Evolutionary conservation across 768 basidiomycete genomes (phyloP).

Genomic region (Boletellus ananiceps): DNA sequence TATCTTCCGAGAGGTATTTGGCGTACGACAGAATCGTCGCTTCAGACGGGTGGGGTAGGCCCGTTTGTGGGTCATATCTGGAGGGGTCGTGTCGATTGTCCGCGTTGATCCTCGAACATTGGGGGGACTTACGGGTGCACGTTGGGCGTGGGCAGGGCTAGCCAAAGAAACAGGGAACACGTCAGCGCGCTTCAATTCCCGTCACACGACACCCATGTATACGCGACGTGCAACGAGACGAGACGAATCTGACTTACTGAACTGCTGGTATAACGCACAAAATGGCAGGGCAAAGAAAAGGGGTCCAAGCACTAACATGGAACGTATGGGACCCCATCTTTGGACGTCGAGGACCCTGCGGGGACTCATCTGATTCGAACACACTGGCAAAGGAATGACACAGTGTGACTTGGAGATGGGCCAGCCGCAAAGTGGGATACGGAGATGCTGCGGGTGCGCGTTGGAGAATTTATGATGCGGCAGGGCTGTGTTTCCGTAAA

Average conservation of each 20-base stretch:
- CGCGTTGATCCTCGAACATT: not conserved
- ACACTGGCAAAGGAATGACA: not conserved
- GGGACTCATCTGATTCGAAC: conserved; percentile 5
- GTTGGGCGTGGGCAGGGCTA: conserved; percentile 57
- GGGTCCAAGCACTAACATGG: conserved; percentile 50
- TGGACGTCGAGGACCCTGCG: not conserved
- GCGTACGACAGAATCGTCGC: conserved; percentile 58
- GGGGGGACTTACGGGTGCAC: conserved; percentile 43
- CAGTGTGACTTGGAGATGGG: conserved; percentile 1
- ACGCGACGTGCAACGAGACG: not conserved
- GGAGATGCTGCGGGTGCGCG: too few species aligned
- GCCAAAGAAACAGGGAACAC: not conserved
- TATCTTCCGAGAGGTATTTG: conserved; percentile 72
- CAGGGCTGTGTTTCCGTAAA: too few species aligned
- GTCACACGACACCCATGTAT: too few species aligned
- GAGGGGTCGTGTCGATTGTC: too few species aligned
- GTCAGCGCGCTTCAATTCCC: conserved; percentile 1
- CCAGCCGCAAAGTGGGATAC: not conserved
- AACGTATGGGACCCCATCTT: conserved; percentile 57
- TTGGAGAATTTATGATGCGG: too few species aligned
- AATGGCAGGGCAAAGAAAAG: conserved; percentile 48
- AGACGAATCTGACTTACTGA: conserved; percentile 33
- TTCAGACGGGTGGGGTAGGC: conserved; percentile 69
- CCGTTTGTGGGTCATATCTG: conserved; percentile 47
- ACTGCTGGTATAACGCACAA: conserved; percentile 46